Percentiles rank a stretch among this genome's conserved stretches.
These are phyloP conservation scores for Chrysoporthe cubensis DNA, from an alignment of 2,329 filamentous ascomycete species.

Conservation along the genomic window DNA sequence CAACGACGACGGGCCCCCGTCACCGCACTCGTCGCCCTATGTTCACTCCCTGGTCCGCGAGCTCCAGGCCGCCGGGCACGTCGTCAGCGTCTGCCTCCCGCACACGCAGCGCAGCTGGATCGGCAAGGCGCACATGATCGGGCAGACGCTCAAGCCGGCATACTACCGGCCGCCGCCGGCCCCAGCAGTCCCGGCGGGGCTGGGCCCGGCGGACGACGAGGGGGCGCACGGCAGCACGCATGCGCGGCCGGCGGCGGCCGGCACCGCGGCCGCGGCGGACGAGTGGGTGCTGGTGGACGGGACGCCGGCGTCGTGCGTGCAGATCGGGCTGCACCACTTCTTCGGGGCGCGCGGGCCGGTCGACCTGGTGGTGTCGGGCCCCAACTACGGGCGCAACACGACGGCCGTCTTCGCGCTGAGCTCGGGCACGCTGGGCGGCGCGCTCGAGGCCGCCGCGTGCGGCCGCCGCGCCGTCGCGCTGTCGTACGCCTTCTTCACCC, in stretches of 20 bases:
- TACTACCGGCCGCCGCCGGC: slow-evolving; percentile 71
- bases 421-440: slow-evolving; percentile 77
- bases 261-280: slow-evolving; percentile 64
- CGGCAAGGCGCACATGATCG: slow-evolving; percentile 95
- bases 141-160: slow-evolving; percentile 79
- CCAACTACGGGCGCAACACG: slow-evolving; percentile 83
- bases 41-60: slow-evolving; percentile 73
- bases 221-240: slow-evolving; percentile 73
- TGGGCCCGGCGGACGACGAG: slow-evolving; percentile 44
- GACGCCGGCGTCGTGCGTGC: slow-evolving; percentile 79
- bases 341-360: slow-evolving; percentile 73
- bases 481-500: slow-evolving; percentile 86
- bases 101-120: slow-evolving; percentile 97
- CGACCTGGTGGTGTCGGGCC: slow-evolving; percentile 78
- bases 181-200: slow-evolving; percentile 40
- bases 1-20: slow-evolving; percentile 84
- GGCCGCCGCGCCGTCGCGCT: slow-evolving; percentile 75
- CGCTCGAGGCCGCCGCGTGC: slow-evolving; percentile 77
- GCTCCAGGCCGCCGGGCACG: slow-evolving; percentile 76
- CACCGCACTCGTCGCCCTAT: slow-evolving; percentile 77
- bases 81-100: slow-evolving; percentile 89
- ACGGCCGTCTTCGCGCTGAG: slow-evolving; percentile 79
- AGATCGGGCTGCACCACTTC: slow-evolving; percentile 81
- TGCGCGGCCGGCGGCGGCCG: slow-evolving; percentile 55
- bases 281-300: slow-evolving; percentile 85